Conservation (phyloP, 805 yeast species). For the Scheffersomyces coipomensis region DNA sequence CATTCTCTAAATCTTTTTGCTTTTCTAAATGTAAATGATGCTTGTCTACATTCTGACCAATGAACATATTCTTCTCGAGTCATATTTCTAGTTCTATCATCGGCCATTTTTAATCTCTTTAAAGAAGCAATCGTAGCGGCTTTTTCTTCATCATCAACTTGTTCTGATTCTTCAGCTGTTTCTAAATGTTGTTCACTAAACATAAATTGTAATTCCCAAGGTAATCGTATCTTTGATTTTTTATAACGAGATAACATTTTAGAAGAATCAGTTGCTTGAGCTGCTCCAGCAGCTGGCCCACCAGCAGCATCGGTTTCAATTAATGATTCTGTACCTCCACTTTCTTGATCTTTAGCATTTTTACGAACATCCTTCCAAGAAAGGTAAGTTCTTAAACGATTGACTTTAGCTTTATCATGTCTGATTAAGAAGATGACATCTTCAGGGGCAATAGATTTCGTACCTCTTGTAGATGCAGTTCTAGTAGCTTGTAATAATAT, state of each 20-base stretch:
- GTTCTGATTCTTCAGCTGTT: slow-evolving; percentile 55
- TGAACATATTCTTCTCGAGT: slow-evolving; percentile 97
- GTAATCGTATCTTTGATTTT: slow-evolving; percentile 77
- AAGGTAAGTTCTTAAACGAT: slow-evolving; percentile 82
- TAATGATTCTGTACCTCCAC: slow-evolving; percentile 48
- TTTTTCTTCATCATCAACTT: slow-evolving; percentile 82
- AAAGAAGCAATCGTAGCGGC: slow-evolving; percentile 88
- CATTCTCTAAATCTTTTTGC: slow-evolving; percentile 94
- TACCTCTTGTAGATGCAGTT: slow-evolving; percentile 77
- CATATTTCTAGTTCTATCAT: slow-evolving; percentile 90
- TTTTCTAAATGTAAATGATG: slow-evolving; percentile 92
- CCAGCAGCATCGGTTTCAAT: slow-evolving; percentile 50
- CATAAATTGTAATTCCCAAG: slow-evolving; percentile 96
- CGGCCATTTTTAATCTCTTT: slow-evolving; percentile 86
- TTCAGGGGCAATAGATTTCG: slow-evolving; percentile 83
- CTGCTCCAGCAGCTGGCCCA: slow-evolving; percentile 40
- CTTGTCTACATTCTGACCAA: slow-evolving; percentile 98
- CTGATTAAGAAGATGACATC: slow-evolving; percentile 91
- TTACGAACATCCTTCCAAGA: slow-evolving; percentile 98
- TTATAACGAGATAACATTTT: slow-evolving; percentile 52
- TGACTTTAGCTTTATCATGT: slow-evolving; percentile 92
- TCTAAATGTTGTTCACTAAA: slow-evolving; percentile 86
- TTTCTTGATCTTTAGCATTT: slow-evolving; percentile 59
- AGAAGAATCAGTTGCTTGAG: slow-evolving; percentile 34
- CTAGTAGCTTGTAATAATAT: slow-evolving; percentile 72